Evolutionary conservation across 2,329 filamentous ascomycete species (phyloP).

Genomic region (Fusarium tricinctum): DNA sequence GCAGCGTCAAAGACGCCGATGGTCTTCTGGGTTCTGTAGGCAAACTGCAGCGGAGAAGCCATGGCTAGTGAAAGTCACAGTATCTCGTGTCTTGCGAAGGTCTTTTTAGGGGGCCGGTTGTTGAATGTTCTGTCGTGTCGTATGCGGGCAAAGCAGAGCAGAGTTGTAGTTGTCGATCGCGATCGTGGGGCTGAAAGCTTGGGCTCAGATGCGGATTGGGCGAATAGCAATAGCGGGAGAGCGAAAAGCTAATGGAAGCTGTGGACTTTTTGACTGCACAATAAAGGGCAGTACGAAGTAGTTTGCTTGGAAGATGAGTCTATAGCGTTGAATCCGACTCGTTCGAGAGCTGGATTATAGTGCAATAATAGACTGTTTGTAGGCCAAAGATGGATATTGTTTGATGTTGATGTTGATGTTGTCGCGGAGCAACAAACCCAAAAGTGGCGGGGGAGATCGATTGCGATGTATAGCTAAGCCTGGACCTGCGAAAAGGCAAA

Average conservation of each 20-base stretch:
- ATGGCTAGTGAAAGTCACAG: slow-evolving; percentile 96
- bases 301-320: slow-evolving; percentile 21
- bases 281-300: slow-evolving; percentile 39
- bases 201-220: slow-evolving; percentile 36
- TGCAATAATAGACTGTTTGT: slow-evolving; percentile 17
- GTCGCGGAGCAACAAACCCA: slow-evolving; percentile 43
- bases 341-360: slow-evolving; percentile 17
- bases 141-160: slow-evolving; percentile 11
- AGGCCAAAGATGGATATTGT: slow-evolving; percentile 15
- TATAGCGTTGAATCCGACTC: slow-evolving; percentile 18
- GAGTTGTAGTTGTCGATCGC: slow-evolving; percentile 31
- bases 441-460: slow-evolving; percentile 42
- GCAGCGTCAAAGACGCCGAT: slow-evolving; percentile 94
- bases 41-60: slow-evolving; percentile 93
- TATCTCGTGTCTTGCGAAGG: slow-evolving; percentile 51
- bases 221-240: slow-evolving; percentile 24
- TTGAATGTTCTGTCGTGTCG: slow-evolving; percentile 50
- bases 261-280: slow-evolving; percentile 35
- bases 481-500: slow-evolving; percentile 45
- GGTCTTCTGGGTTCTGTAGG: slow-evolving; percentile 96
- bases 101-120: slow-evolving; percentile 47
- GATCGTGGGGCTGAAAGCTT: slow-evolving; percentile 39
- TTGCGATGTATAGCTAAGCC: slow-evolving; percentile 40
- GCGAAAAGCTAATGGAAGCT: slow-evolving; percentile 26
- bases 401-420: slow-evolving; percentile 8